Percentiles rank a stretch among this genome's conserved stretches.
These are phyloP conservation scores for Talaromyces sp. DNA, from an alignment of 2,329 filamentous ascomycete genomes.

Conservation along the genomic window DNA sequence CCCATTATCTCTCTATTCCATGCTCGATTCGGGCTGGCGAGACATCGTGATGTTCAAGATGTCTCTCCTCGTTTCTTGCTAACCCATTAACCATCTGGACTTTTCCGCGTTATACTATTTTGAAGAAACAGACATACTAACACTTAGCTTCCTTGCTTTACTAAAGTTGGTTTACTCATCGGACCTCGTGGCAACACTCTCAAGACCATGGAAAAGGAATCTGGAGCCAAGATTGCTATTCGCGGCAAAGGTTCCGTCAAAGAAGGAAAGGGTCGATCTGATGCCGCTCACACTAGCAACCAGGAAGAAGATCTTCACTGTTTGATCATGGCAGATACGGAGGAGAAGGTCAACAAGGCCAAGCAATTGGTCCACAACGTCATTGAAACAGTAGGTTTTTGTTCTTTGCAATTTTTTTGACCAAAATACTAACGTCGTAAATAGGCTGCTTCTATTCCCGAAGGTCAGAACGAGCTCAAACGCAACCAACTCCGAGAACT, in stretches of 20 bases:
- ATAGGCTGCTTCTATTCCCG: constrained; percentile 94
- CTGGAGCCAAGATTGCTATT: constrained; percentile 96
- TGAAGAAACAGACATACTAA: constrained; percentile 67
- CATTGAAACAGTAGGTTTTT: constrained; percentile 82
- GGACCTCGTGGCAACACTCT: constrained; percentile 99
- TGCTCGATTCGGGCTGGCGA: constrained; percentile 46
- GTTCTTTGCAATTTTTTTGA: background rate
- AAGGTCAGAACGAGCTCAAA: constrained; percentile 98
- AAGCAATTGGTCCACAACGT: constrained; percentile 98
- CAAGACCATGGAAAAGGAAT: constrained; percentile 99
- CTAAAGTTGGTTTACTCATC: constrained; percentile 99
- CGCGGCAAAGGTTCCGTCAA: constrained; percentile 99
- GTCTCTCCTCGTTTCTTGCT: constrained; percentile 45
- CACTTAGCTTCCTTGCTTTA: constrained; percentile 71
- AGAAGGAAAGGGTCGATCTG: constrained; percentile 98
- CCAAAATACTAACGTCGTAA: constrained; percentile 24
- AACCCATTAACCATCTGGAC: constrained; percentile 34
- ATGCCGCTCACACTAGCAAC: constrained; percentile 98
- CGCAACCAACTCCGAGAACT: constrained; percentile 97
- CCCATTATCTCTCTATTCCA: constrained; percentile 32
- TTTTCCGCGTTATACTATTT: constrained; percentile 25
- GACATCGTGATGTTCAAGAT: constrained; percentile 36
- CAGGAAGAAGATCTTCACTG: constrained; percentile 99
- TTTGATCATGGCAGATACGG: constrained; percentile 98
- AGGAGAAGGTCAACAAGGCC: constrained; percentile 99